phyloP scores from a whole-genome alignment of 2,329 filamentous ascomycete species.

The Scortechinia acanthostroma region DNA sequence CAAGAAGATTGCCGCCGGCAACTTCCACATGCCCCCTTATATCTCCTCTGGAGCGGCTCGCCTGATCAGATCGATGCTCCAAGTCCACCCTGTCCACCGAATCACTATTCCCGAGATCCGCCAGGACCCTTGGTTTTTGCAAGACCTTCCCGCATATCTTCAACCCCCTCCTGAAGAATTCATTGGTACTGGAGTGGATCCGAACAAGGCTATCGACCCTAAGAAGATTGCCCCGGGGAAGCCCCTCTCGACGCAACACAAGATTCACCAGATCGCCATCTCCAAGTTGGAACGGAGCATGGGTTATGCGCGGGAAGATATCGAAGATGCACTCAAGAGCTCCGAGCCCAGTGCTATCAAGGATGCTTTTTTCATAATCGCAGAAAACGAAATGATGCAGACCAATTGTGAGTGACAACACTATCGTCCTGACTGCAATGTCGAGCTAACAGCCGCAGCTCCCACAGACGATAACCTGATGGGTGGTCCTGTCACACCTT shows the following conservation, averaged over 20 bases:
- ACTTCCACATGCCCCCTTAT: conserved; percentile 64
- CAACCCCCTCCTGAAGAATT: conserved; percentile 64
- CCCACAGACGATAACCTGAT: conserved; percentile 3
- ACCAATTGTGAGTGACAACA: conserved; percentile 50
- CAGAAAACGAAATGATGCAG: conserved; percentile 71
- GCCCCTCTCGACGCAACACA: conserved; percentile 52
- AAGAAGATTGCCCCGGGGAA: conserved; percentile 51
- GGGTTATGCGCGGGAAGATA: conserved; percentile 68
- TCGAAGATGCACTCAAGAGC: conserved; percentile 64
- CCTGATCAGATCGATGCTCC: conserved; percentile 63
- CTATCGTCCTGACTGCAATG: conserved; percentile 1
- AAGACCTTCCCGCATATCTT: conserved; percentile 61
- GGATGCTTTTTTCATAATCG: conserved; percentile 69
- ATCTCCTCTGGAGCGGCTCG: conserved; percentile 57
- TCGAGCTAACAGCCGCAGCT: conserved; percentile 2
- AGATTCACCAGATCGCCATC: conserved; percentile 63
- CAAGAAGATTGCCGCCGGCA: conserved; percentile 70
- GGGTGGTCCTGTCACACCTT: background rate
- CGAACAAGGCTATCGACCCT: conserved; percentile 62
- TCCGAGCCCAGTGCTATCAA: conserved; percentile 72
- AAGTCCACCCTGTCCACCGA: conserved; percentile 66
- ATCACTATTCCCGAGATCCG: conserved; percentile 69
- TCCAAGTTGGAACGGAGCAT: conserved; percentile 69
- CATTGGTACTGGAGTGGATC: conserved; percentile 61
- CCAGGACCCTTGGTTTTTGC: conserved; percentile 66